Evolutionary conservation across 495 filamentous ascomycete species (phyloP), one percentile per base, ranked within the genome.

Genomic region (Elasticomyces elasticus): DNA sequence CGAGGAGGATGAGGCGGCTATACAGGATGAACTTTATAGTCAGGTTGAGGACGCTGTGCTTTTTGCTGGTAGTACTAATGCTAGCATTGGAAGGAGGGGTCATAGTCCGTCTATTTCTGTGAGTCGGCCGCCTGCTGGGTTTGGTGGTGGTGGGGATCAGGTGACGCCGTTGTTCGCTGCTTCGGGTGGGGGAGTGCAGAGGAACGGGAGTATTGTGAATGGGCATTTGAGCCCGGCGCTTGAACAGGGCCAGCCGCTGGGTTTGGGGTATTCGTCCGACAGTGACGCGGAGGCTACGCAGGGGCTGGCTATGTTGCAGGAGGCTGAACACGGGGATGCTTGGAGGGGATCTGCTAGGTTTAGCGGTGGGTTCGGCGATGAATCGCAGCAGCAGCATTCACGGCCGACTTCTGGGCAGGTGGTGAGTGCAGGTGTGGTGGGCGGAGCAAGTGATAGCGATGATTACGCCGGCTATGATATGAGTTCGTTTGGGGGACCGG

Each of bases 251-350:
- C 69, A 71, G n/a, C n/a, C n/a, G n/a, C n/a, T n/a, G n/a, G n/a
- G n/a, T n/a, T n/a, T n/a, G n/a, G n/a, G n/a, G 1, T 76, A 79
- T 55, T 79, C 76, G 61, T 79, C 92, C 55, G 86, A 87, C 25
- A 95, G 89, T 62, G 92, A 99, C 58, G 80, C 88, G 0, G 92
- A 99, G 67, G 91, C 87, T 24, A 85, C 85, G 20, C 87, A 86
- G 24, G 92, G 92, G 0, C 70, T 94, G 17, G 80, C 83, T 58
- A 89, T 89, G 62, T 77, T 98, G 76, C 82, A 79, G 30, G 79
- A 87, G 68, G 87, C 86, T 1, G 92, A 95, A 49, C 81, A 89
- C n/a, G n/a, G n/a, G 67, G 82, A 95, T 63, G 89, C 95, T 22
- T 69, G 84, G 19, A 72, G 76, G 17, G 28, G 45, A 13, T 52